Percentiles rank a stretch among this genome's conserved stretches.
phyloP scores from a whole-genome alignment of 1,139 yeast genomes.

The Pichia sp. region DNA sequence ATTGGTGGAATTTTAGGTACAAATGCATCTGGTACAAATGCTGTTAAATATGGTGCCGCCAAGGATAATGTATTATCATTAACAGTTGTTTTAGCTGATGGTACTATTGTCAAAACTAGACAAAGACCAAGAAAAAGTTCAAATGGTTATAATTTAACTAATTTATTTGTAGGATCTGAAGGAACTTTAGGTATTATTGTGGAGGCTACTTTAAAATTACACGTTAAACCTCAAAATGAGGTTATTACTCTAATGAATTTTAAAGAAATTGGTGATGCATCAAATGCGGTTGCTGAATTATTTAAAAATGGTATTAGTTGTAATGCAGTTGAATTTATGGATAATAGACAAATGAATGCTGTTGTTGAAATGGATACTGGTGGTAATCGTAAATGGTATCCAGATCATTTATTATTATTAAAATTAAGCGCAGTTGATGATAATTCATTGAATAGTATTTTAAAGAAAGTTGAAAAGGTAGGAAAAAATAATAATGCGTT shows the following conservation, averaged over 20 bases:
- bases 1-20: slow-evolving; percentile 67
- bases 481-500: slow-evolving; percentile 26
- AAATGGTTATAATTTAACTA: slow-evolving; percentile 66
- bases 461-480: slow-evolving; percentile 21
- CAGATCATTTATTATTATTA: slow-evolving; percentile 69
- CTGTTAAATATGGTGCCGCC: slow-evolving; percentile 66
- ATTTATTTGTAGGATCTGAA: slow-evolving; percentile 59
- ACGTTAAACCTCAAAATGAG: slow-evolving; percentile 49
- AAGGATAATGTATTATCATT: slow-evolving; percentile 51
- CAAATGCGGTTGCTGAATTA: slow-evolving; percentile 48
- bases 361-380: slow-evolving; percentile 48
- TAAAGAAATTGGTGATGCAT: slow-evolving; percentile 48
- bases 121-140: slow-evolving; percentile 59
- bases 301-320: slow-evolving; percentile 48
- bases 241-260: slow-evolving; percentile 60
- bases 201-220: slow-evolving; percentile 58
- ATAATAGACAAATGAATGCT: slow-evolving; percentile 62
- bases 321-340: slow-evolving; percentile 63
- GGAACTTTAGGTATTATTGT: slow-evolving; percentile 68
- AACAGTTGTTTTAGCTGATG: slow-evolving; percentile 61
- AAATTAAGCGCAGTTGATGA: slow-evolving; percentile 58
- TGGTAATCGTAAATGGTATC: slow-evolving; percentile 52
- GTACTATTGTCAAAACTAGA: slow-evolving; percentile 56
- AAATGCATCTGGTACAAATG: slow-evolving; percentile 68
- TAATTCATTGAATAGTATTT: slow-evolving; percentile 20